Evolutionary conservation across 2,329 filamentous ascomycete species (phyloP).

Genomic region (Tolypocladium tropicale): DNA sequence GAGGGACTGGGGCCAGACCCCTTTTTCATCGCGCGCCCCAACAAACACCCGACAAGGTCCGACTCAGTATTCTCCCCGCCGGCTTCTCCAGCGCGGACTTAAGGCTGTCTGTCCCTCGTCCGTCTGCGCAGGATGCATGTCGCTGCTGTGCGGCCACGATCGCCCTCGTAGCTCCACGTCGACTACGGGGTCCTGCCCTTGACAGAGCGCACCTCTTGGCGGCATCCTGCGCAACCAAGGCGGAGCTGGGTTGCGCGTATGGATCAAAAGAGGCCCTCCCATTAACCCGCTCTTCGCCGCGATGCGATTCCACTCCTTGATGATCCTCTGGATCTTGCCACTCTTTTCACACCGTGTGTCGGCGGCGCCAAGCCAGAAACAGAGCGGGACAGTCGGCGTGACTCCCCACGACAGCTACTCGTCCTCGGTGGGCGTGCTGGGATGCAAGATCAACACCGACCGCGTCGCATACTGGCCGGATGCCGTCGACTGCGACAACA

Average conservation of each 20-base stretch:
- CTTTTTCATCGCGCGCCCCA: background rate
- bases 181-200: background rate
- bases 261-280: background rate
- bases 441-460: constrained; percentile 51
- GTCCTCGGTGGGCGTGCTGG: constrained; percentile 48
- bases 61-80: background rate
- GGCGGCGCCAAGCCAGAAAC: background rate
- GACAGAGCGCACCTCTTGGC: background rate
- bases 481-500: constrained; percentile 41
- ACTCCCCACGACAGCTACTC: constrained; percentile 50
- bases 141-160: background rate
- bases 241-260: background rate
- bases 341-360: background rate
- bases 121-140: background rate
- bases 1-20: background rate
- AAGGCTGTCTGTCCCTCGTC: background rate
- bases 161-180: background rate
- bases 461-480: constrained; percentile 51
- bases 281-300: background rate
- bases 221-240: background rate
- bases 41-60: too few species aligned
- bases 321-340: background rate
- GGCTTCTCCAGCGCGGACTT: background rate
- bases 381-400: constrained; percentile 16
- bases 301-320: background rate